Conservation (phyloP, 1,284 basidiomycete genomes). For the Cutaneotrichosporon dermatis region DNA sequence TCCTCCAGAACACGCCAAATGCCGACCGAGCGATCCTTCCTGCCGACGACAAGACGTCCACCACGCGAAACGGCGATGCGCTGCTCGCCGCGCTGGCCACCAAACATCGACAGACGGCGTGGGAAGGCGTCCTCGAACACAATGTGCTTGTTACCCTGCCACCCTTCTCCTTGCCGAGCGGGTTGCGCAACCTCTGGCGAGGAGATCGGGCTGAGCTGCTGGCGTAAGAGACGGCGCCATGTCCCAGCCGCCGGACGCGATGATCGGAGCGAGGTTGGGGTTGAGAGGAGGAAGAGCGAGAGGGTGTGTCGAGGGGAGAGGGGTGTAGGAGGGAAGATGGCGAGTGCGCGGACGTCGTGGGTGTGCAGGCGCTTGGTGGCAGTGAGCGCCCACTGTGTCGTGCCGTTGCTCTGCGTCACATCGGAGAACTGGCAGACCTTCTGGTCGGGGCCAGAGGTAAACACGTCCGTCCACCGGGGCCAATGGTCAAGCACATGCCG, state of each 20-base stretch:
- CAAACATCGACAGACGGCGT: conserved; percentile 33
- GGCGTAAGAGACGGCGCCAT: conserved; percentile 82
- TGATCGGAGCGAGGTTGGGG: conserved; percentile 68
- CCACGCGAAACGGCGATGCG: conserved; percentile 54
- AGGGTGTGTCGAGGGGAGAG: conserved; percentile 47
- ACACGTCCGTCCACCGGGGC: conserved; percentile 80
- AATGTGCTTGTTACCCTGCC: conserved; percentile 50
- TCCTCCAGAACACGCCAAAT: conserved; percentile 62
- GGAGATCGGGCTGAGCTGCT: conserved; percentile 46
- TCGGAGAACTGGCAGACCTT: conserved; percentile 80
- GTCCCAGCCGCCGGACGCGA: conserved; percentile 92
- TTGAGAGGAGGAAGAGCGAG: conserved; percentile 54
- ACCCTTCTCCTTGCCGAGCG: conserved; percentile 52
- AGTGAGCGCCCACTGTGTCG: conserved; percentile 74
- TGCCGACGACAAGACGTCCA: conserved; percentile 67
- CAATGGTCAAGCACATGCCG: conserved; percentile 78
- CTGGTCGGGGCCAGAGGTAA: conserved; percentile 94
- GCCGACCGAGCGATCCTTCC: conserved; percentile 68
- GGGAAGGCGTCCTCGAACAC: conserved; percentile 53
- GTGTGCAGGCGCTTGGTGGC: conserved; percentile 80
- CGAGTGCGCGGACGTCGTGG: conserved; percentile 88
- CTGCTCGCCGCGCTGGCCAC: conserved; percentile 29
- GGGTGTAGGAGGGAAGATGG: conserved; percentile 77
- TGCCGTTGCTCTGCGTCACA: conserved; percentile 54
- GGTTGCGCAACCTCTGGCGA: conserved; percentile 52